A percentile compares a stretch with the other conserved stretches of the same genome.
These are phyloP conservation scores for Diversispora eburnea DNA, from an alignment of 192 early-diverging fungal genomes.

Conservation along the genomic window DNA sequence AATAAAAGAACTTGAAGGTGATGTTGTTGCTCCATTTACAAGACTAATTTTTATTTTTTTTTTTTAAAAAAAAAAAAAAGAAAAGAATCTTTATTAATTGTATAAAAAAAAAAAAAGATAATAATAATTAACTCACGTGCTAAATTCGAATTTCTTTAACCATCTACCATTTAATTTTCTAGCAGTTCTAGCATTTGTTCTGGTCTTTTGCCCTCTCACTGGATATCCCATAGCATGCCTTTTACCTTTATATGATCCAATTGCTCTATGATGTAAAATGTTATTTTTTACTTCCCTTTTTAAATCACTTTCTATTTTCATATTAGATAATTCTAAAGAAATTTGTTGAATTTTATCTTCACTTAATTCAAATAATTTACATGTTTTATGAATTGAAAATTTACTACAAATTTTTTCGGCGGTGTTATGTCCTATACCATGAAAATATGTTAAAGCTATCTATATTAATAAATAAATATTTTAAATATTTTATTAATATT, in stretches of 20 bases:
- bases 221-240: slow-evolving; percentile 84
- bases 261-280: slow-evolving; percentile 66
- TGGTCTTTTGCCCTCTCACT: slow-evolving; percentile 85
- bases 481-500: background rate
- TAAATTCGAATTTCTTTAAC: slow-evolving; percentile 1
- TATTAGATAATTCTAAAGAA: slow-evolving; percentile 77
- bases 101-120: background rate
- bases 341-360: slow-evolving; percentile 87
- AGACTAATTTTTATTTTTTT: background rate
- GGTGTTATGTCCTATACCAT: slow-evolving; percentile 82
- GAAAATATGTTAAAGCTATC: slow-evolving; percentile 52
- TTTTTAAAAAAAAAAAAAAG: background rate
- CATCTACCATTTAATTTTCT: slow-evolving; percentile 75
- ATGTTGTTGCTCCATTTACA: background rate
- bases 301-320: slow-evolving; percentile 83
- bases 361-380: slow-evolving; percentile 82
- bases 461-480: background rate
- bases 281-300: slow-evolving; percentile 66
- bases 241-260: slow-evolving; percentile 76
- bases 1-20: background rate
- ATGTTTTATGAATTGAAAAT: slow-evolving; percentile 79
- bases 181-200: slow-evolving; percentile 83
- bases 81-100: background rate
- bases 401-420: slow-evolving; percentile 72
- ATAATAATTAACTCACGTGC: slow-evolving; percentile 1